Conservation (phyloP, 176 grass and related monocot genomes). For the Phoenix dactylifera region DNA sequence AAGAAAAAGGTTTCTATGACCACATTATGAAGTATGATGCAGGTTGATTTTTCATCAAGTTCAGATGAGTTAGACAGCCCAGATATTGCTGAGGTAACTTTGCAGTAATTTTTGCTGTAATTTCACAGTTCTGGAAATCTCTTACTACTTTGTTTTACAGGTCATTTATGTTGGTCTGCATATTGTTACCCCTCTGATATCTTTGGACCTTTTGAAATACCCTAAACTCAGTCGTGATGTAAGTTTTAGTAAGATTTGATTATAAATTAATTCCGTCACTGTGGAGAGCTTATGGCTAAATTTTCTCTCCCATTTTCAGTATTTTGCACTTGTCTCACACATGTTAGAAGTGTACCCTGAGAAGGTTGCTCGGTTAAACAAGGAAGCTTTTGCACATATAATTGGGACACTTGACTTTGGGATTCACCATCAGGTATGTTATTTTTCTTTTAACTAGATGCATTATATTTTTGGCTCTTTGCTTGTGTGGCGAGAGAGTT, state of each 20-base stretch:
- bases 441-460: conserved; percentile 7
- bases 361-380: conserved; percentile 86
- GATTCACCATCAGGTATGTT: conserved; percentile 63
- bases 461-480: no score
- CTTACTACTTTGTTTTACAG: conserved; percentile 38
- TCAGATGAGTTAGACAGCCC: conserved; percentile 39
- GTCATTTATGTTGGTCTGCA: conserved; percentile 93
- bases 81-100: conserved; percentile 89
- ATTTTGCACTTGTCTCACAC: conserved; percentile 86
- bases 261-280: conserved; percentile 2
- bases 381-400: conserved; percentile 76
- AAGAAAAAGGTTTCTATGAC: background rate
- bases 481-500: no score
- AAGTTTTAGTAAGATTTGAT: conserved; percentile 26
- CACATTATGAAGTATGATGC: conserved; percentile 14
- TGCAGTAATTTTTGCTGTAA: conserved; percentile 4
- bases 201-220: conserved; percentile 96
- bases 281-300: conserved; percentile 1
- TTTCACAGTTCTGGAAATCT: background rate
- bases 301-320: conserved; percentile 44
- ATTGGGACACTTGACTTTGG: conserved; percentile 75
- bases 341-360: conserved; percentile 97
- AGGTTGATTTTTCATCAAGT: conserved; percentile 85
- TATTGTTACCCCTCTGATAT: conserved; percentile 94
- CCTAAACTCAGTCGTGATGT: conserved; percentile 95